These are phyloP conservation scores for Entoloma clypeatum DNA, from an alignment of 1,284 basidiomycete species.

Conservation along the genomic window DNA sequence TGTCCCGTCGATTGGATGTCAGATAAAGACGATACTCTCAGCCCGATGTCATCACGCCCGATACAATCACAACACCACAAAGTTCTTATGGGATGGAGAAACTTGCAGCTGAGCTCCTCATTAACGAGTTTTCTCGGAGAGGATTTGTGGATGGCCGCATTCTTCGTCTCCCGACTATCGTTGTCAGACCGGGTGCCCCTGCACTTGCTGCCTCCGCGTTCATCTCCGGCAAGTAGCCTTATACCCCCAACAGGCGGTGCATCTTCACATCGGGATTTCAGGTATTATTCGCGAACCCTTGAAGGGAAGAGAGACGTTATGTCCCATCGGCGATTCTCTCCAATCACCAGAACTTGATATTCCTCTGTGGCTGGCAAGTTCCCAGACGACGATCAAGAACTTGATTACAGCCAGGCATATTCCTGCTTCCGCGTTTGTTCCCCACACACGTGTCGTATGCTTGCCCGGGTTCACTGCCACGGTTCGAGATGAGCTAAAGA, in stretches of 20 bases:
- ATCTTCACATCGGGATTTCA: constrained; percentile 9
- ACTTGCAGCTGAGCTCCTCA: constrained; percentile 54
- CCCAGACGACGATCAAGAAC: constrained; percentile 52
- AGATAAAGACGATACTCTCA: constrained; percentile 11
- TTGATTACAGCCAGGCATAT: constrained; percentile 52
- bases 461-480: constrained; percentile 48
- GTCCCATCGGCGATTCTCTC: constrained; percentile 49
- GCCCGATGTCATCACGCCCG: constrained; percentile 46
- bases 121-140: constrained; percentile 63
- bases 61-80: constrained; percentile 54
- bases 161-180: constrained; percentile 59
- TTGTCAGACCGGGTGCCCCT: constrained; percentile 55
- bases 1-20: neutral
- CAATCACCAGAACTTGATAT: constrained; percentile 43
- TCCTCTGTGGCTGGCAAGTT: constrained; percentile 50
- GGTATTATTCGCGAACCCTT: constrained; percentile 64
- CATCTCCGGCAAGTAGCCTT: constrained; percentile 40
- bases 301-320: constrained; percentile 46
- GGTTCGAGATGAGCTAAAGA: constrained; percentile 42
- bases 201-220: constrained; percentile 57
- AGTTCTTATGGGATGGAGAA: constrained; percentile 59
- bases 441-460: constrained; percentile 51
- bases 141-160: constrained; percentile 61
- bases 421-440: constrained; percentile 39
- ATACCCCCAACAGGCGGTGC: neutral